Evolutionary conservation across 2,329 filamentous ascomycete species (phyloP).

Genomic region (Beauveria sp.): DNA sequence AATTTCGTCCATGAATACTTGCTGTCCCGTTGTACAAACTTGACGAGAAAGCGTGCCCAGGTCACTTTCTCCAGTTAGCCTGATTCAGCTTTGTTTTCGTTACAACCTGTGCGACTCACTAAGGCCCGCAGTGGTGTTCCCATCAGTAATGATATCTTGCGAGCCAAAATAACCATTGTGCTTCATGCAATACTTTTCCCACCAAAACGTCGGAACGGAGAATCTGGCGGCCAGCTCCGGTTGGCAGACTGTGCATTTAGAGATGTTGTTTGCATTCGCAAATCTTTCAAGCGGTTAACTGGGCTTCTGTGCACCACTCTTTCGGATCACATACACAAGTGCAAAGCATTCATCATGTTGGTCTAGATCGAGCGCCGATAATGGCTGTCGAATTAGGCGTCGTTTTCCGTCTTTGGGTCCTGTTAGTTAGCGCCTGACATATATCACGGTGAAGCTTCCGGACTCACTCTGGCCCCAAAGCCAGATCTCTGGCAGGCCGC

Average conservation of each 20-base stretch:
- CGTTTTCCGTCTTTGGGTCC: neutral
- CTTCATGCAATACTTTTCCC: slow-evolving; percentile 1
- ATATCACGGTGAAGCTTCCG: neutral
- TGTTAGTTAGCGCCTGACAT: neutral
- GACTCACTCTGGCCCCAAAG: neutral
- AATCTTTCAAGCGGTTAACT: neutral
- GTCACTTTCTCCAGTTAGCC: slow-evolving; percentile 18
- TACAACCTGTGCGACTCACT: slow-evolving; percentile 14
- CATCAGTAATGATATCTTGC: slow-evolving; percentile 12
- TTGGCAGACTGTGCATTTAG: neutral
- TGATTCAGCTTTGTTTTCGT: no score
- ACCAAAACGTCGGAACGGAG: slow-evolving; percentile 10
- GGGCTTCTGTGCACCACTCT: neutral
- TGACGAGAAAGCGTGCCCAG: slow-evolving; percentile 26
- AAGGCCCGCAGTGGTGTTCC: slow-evolving; percentile 10
- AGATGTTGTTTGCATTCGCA: neutral
- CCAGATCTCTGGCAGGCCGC: neutral
- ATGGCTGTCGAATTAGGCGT: neutral
- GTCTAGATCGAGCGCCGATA: neutral
- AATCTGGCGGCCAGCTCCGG: neutral
- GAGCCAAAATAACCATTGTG: slow-evolving; percentile 14
- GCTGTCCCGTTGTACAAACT: slow-evolving; percentile 16
- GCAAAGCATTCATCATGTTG: neutral
- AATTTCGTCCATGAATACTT: slow-evolving; percentile 29
- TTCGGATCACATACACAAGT: neutral